These are phyloP conservation scores for Cucumis melo DNA, from an alignment of 306 rosid species.

Conservation along the genomic window DNA sequence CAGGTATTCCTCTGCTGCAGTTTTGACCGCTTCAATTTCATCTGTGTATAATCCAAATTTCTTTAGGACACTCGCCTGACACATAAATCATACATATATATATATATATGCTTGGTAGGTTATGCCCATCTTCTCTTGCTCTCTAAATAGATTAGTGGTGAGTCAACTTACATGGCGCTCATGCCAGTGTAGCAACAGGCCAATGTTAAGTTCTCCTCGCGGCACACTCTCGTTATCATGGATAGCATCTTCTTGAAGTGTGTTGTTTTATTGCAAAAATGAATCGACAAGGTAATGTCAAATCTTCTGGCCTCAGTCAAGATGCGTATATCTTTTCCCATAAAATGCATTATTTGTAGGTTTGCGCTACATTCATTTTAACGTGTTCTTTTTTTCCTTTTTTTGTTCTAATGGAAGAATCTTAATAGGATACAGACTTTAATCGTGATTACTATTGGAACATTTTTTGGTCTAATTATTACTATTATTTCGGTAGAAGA, in stretches of 20 bases:
- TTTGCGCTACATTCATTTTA: not conserved
- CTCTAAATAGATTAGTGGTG: not conserved
- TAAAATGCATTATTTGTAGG: not conserved
- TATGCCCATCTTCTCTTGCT: not conserved
- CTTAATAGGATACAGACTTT: not conserved
- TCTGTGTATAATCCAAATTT: not conserved
- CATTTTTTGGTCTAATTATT: too few relatives aligned
- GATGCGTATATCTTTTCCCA: not conserved
- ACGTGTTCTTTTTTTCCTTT: not conserved
- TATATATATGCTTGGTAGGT: not conserved
- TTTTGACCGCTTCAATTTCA: not conserved
- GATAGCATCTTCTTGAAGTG: not conserved
- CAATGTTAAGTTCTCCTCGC: not conserved
- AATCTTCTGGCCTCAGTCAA: not conserved
- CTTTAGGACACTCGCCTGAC: not conserved
- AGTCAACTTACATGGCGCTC: not conserved
- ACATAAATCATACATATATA: not conserved
- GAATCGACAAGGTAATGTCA: not conserved
- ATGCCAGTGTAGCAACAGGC: not conserved
- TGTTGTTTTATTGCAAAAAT: not conserved
- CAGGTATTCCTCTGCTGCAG: not conserved
- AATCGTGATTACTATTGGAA: not conserved
- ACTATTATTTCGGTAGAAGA: too few relatives aligned
- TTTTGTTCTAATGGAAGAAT: not conserved
- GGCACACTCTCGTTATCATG: not conserved